Evolutionary conservation across 2,329 filamentous ascomycete species (phyloP), one percentile per base, ranked within the genome.

Genomic region (Alternaria sp.): DNA sequence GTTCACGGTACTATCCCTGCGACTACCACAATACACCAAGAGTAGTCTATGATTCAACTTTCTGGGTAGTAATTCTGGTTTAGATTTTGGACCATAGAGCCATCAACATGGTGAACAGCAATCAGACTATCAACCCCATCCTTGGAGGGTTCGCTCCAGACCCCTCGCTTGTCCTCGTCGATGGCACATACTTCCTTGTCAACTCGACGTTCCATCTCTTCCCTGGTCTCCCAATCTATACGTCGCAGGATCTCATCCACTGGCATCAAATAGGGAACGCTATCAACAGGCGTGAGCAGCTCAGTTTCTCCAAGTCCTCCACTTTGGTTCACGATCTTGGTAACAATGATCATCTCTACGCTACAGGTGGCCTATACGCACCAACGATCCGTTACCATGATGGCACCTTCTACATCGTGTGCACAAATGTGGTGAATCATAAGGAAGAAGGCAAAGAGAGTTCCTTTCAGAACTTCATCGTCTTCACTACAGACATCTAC

Each of bases 181-280:
- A 73, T 14, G 69, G 79, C n/a, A 82, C 79, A 6, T 85, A 83
- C 66, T 84, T 82, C 67, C 83, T 82, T 60, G 80, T 79, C 5
- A 83, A 82, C 0, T 86, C 84, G 0, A 83, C 81, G 0, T 86
- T 86, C 62, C 79, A 83, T 48, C 73, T 80, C 0, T 85, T 85
- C 63, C 84, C 84, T 0, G 84, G 83, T 1, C 68, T 85, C 3
- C 83, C 84, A 0, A 78, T 86, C 30, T 82, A 85, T 62, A 81
- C 81, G 2, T 84, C 81, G 3, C 78, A 76, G 43, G 83, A 86
- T 64, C 68, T 87, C 3, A 59, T 79, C 12, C 79, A 83, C 61
- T 87, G 84, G 84, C 82, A 81, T 54, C 77, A 81, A 16, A 67
- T 67, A 10, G 62, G 67, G 16, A 84, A 85, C 69, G 83, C 81